Evolutionary conservation across 345 rosid genomes (phyloP).

Genomic region (Viola odorata): DNA sequence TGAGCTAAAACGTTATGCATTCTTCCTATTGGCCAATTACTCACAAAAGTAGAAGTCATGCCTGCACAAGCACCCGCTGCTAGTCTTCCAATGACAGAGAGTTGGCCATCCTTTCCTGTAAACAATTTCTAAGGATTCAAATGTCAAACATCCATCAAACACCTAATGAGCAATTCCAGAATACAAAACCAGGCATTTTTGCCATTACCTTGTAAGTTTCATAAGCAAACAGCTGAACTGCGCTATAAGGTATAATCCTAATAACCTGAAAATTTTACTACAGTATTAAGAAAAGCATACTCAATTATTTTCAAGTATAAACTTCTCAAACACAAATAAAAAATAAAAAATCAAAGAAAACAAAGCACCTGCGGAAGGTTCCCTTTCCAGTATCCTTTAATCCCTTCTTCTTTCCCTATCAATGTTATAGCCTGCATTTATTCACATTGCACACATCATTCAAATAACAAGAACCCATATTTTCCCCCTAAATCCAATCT

Average conservation of each 20-base stretch:
- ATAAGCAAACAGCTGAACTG: slow-evolving; percentile 91
- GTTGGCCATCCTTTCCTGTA: slow-evolving; percentile 66
- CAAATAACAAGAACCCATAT: too few relatives aligned
- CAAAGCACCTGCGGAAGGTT: slow-evolving; percentile 84
- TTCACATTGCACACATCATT: background rate
- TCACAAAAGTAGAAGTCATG: slow-evolving; percentile 96
- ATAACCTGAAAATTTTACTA: slow-evolving; percentile 54
- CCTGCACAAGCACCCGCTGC: slow-evolving; percentile 99
- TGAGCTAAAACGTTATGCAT: background rate
- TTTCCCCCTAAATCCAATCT: slow-evolving; percentile 6
- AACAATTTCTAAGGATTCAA: slow-evolving; percentile 65
- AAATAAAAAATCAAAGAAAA: slow-evolving; percentile 1
- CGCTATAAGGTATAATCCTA: slow-evolving; percentile 84
- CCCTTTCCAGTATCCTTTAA: slow-evolving; percentile 99
- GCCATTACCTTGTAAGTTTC: slow-evolving; percentile 77
- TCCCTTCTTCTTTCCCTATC: slow-evolving; percentile 86
- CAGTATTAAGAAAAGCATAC: slow-evolving; percentile 8
- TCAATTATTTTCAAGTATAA: background rate
- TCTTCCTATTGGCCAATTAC: slow-evolving; percentile 19
- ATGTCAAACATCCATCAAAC: slow-evolving; percentile 17
- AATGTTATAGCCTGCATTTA: slow-evolving; percentile 58
- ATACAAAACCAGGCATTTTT: background rate
- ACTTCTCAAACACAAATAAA: background rate
- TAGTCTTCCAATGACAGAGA: slow-evolving; percentile 85
- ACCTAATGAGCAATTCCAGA: slow-evolving; percentile 1